A percentile compares a stretch with the other conserved stretches of the same genome.
These are phyloP conservation scores for Leptosphaerulina australis DNA, from an alignment of 2,329 filamentous ascomycete species.

Conservation along the genomic window DNA sequence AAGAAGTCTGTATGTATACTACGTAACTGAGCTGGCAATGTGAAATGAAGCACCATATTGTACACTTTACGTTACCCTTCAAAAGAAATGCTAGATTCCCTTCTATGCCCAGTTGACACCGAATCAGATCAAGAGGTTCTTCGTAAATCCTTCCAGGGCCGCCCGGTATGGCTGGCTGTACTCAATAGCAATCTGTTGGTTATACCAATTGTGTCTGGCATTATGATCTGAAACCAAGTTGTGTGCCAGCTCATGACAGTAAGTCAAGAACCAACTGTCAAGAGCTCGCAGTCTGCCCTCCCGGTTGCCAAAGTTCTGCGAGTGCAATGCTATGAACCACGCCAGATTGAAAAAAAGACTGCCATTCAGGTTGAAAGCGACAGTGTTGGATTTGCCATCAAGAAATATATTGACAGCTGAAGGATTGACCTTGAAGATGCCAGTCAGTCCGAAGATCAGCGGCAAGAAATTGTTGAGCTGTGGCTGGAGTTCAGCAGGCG, in stretches of 20 bases:
- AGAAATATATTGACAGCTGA: conserved; percentile 84
- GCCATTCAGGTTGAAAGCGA: conserved; percentile 89
- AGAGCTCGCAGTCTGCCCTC: conserved; percentile 53
- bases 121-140: conserved; percentile 23
- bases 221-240: conserved; percentile 80
- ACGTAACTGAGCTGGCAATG: neutral
- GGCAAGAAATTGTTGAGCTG: conserved; percentile 41
- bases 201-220: conserved; percentile 47
- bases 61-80: neutral
- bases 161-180: conserved; percentile 41
- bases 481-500: conserved; percentile 34
- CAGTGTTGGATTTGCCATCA: conserved; percentile 77
- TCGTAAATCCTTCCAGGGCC: conserved; percentile 34
- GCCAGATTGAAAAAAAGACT: conserved; percentile 93
- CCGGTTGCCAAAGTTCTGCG: conserved; percentile 27
- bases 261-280: conserved; percentile 92
- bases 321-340: conserved; percentile 82
- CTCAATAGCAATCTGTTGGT: conserved; percentile 48
- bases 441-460: conserved; percentile 42
- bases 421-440: conserved; percentile 69
- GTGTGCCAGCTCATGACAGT: conserved; percentile 94
- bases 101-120: neutral
- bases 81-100: too few relatives aligned
- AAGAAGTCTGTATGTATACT: neutral
- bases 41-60: neutral